phyloP scores from a whole-genome alignment of 768 basidiomycete genomes.

The Pholiota molesta region DNA sequence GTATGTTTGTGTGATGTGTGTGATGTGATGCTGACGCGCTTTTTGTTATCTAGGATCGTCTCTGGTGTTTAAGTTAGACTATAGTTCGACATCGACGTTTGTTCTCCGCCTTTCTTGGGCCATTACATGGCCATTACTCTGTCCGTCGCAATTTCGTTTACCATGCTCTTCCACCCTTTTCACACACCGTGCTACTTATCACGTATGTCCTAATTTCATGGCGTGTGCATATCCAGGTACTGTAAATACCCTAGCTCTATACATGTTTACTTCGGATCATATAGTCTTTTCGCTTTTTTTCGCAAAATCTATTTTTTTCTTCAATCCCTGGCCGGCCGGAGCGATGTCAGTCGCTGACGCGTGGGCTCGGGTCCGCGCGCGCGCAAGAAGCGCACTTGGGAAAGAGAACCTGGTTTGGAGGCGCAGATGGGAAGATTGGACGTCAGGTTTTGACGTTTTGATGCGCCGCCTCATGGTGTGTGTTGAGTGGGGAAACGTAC shows the following conservation, averaged over 20 bases:
- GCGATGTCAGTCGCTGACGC: neutral
- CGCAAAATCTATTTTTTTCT: constrained; percentile 7
- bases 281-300: neutral
- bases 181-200: constrained; percentile 4
- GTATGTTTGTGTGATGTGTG: neutral
- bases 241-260: constrained; percentile 24
- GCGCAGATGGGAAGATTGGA: neutral
- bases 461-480: constrained; percentile 6
- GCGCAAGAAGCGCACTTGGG: neutral
- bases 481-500: neutral
- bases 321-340: neutral
- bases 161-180: constrained; percentile 10
- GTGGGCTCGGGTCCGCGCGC: neutral
- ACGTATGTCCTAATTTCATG: constrained; percentile 6
- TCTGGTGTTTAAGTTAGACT: constrained; percentile 29
- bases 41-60: constrained; percentile 30
- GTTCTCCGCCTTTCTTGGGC: neutral
- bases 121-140: neutral
- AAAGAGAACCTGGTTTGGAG: neutral
- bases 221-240: constrained; percentile 16
- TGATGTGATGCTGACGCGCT: neutral
- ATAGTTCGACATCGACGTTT: constrained; percentile 2
- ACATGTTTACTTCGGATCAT: constrained; percentile 25
- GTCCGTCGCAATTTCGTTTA: neutral
- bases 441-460: neutral